These are phyloP conservation scores for Arthrobotrys pseudoclavata DNA, from an alignment of 2,329 filamentous ascomycete species.

Conservation along the genomic window DNA sequence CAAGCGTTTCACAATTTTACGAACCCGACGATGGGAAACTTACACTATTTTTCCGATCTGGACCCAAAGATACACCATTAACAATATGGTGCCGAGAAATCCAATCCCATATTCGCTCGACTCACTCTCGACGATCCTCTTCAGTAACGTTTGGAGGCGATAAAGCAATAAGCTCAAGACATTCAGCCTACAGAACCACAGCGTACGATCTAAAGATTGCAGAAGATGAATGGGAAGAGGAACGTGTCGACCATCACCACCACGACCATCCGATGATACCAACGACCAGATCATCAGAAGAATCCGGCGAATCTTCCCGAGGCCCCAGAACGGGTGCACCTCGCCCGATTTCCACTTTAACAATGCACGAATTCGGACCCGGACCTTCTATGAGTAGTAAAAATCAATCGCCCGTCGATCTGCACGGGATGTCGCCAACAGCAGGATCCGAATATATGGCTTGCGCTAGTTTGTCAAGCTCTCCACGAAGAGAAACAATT, in stretches of 20 bases:
- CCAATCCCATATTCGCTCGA: conserved; percentile 49
- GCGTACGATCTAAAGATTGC: conserved; percentile 51
- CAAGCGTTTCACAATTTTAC: conserved; percentile 40
- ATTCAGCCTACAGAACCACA: conserved; percentile 24
- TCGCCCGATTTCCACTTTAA: conserved; percentile 53
- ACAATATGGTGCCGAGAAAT: conserved; percentile 59
- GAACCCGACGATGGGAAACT: conserved; percentile 57
- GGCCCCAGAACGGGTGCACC: conserved; percentile 35
- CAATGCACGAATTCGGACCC: conserved; percentile 53
- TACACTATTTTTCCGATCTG: conserved; percentile 56
- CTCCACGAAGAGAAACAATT: conserved; percentile 56
- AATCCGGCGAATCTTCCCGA: conserved; percentile 48
- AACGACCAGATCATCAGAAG: conserved; percentile 53
- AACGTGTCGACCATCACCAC: conserved; percentile 14
- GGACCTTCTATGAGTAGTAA: conserved; percentile 32
- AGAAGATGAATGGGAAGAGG: conserved; percentile 59
- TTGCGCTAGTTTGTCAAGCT: conserved; percentile 48
- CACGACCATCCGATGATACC: conserved; percentile 17
- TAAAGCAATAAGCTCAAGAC: conserved; percentile 29
- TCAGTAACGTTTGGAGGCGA: conserved; percentile 56
- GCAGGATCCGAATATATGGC: conserved; percentile 52
- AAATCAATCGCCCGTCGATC: conserved; percentile 52
- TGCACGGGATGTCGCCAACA: conserved; percentile 43
- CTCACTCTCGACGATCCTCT: conserved; percentile 48
- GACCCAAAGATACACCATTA: conserved; percentile 49